phyloP scores from a whole-genome alignment of 2,329 filamentous ascomycete genomes.

The Fusarium sp. region DNA sequence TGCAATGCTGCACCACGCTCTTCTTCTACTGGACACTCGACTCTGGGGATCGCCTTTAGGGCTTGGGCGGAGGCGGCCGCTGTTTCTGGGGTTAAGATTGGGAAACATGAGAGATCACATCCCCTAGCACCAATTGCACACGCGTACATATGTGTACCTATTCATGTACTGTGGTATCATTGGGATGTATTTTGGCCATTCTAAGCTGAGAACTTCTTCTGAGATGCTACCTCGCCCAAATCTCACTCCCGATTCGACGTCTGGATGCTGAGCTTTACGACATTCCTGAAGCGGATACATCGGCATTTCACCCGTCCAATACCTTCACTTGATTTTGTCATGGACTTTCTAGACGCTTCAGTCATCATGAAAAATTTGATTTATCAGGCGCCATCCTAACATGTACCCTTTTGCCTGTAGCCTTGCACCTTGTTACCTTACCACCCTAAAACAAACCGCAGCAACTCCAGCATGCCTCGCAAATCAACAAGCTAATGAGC shows the following conservation, averaged over 20 bases:
- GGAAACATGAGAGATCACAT: constrained; percentile 10
- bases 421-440: neutral
- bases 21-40: neutral
- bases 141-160: neutral
- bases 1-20: constrained; percentile 1
- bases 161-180: neutral
- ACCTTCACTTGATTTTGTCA: neutral
- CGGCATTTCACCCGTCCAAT: neutral
- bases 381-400: constrained; percentile 12
- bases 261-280: neutral
- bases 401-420: constrained; percentile 10
- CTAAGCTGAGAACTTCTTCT: constrained; percentile 4
- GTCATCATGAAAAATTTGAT: constrained; percentile 1
- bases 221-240: constrained; percentile 12
- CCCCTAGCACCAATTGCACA: neutral
- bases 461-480: constrained; percentile 22
- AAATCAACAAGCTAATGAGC: constrained; percentile 17
- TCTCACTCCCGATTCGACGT: neutral
- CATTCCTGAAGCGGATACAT: constrained; percentile 8
- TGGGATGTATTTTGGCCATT: neutral
- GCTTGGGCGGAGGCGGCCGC: constrained; percentile 8
- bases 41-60: neutral
- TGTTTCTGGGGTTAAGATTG: constrained; percentile 7
- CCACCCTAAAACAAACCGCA: constrained; percentile 8
- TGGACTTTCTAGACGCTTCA: constrained; percentile 4